phyloP scores from a whole-genome alignment of 805 yeast species.

The Limtongia smithiae region DNA sequence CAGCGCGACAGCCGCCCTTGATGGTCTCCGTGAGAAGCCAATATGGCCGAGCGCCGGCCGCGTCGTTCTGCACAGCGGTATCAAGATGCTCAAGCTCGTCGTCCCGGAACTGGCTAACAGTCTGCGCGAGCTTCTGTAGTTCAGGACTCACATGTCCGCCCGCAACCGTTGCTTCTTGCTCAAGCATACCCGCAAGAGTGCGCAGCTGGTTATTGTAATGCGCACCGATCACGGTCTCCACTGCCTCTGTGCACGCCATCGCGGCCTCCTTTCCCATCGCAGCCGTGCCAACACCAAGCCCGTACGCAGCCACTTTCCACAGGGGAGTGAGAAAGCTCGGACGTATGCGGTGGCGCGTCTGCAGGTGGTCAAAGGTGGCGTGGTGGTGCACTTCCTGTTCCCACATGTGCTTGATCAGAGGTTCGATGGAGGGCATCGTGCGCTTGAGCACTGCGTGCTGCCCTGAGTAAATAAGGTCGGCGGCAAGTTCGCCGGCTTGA shows the following conservation, averaged over 20 bases:
- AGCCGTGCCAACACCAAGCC: slow-evolving; percentile 84
- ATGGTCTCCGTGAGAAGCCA: slow-evolving; percentile 83
- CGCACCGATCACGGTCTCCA: slow-evolving; percentile 95
- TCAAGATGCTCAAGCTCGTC: slow-evolving; percentile 94
- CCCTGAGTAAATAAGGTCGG: slow-evolving; percentile 87
- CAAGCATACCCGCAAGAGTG: slow-evolving; percentile 42
- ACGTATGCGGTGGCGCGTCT: slow-evolving; percentile 72
- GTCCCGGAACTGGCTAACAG: slow-evolving; percentile 77
- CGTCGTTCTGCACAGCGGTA: slow-evolving; percentile 88
- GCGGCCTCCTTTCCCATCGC: slow-evolving; percentile 89
- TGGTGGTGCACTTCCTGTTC: slow-evolving; percentile 94
- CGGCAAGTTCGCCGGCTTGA: slow-evolving; percentile 98
- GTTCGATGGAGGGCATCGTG: slow-evolving; percentile 70
- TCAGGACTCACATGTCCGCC: slow-evolving; percentile 48
- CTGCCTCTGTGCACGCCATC: slow-evolving; percentile 99
- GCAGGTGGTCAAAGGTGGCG: slow-evolving; percentile 74
- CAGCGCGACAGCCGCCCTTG: slow-evolving; percentile 76
- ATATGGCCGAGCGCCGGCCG: slow-evolving; percentile 90
- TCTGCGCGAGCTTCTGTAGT: slow-evolving; percentile 52
- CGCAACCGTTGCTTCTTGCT: slow-evolving; percentile 10
- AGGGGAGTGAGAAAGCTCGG: slow-evolving; percentile 89
- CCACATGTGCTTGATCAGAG: slow-evolving; percentile 93
- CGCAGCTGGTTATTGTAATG: slow-evolving; percentile 91
- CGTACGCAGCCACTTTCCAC: slow-evolving; percentile 89
- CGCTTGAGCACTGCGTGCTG: slow-evolving; percentile 73